Percentiles rank a stretch among this genome's conserved stretches.
Evolutionary conservation across 805 yeast species (phyloP).

Genomic region (Jamesozyma hellenica): DNA sequence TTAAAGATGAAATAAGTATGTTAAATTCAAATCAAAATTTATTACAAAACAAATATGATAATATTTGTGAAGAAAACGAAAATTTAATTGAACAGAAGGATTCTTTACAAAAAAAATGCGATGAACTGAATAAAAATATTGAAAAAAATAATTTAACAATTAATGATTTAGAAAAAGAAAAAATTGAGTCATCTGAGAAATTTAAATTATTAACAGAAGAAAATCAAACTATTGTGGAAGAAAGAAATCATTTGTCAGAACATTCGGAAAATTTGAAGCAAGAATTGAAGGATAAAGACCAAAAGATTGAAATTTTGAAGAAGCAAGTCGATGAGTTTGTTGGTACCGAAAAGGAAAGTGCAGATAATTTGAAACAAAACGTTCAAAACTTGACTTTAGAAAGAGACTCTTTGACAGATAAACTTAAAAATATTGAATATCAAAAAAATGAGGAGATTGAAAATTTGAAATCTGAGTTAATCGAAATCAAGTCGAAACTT

Average conservation of each 20-base stretch:
- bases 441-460: slow-evolving; percentile 3
- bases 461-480: neutral
- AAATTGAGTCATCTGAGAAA: neutral
- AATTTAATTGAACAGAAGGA: slow-evolving; percentile 2
- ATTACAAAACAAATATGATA: slow-evolving; percentile 21
- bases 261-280: slow-evolving; percentile 3
- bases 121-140: neutral
- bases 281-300: slow-evolving; percentile 5
- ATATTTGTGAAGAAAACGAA: slow-evolving; percentile 11
- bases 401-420: slow-evolving; percentile 5
- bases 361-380: slow-evolving; percentile 4
- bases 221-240: neutral
- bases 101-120: neutral
- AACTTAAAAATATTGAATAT: neutral
- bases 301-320: slow-evolving; percentile 3
- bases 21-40: slow-evolving; percentile 22
- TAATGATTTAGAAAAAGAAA: slow-evolving; percentile 1
- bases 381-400: slow-evolving; percentile 7
- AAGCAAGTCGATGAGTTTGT: slow-evolving; percentile 3
- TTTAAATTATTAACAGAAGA: neutral
- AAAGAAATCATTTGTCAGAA: neutral
- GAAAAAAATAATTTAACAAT: slow-evolving; percentile 2
- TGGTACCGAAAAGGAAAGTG: slow-evolving; percentile 2
- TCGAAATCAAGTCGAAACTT: neutral
- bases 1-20: slow-evolving; percentile 21